A percentile compares a stretch with the other conserved stretches of the same genome.
These are phyloP conservation scores for Nemania sp. DNA, from an alignment of 2,329 filamentous ascomycete genomes.

Conservation along the genomic window DNA sequence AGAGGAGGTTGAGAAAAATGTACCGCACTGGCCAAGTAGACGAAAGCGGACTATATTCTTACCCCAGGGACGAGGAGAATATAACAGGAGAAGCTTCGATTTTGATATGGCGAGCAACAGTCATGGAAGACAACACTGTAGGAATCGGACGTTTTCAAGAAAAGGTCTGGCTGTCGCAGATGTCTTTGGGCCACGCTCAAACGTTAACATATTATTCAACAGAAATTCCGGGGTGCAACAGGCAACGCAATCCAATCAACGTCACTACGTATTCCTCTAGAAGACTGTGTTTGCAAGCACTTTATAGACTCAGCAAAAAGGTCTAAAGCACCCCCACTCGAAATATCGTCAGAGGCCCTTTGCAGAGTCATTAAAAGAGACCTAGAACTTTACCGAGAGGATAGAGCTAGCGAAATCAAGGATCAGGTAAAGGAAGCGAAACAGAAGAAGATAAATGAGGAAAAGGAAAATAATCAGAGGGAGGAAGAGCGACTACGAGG, in stretches of 20 bases:
- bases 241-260: conserved; percentile 3
- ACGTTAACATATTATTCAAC: not conserved
- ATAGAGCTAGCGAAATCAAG: not conserved
- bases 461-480: not conserved
- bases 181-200: not conserved
- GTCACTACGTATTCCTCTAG: conserved; percentile 5
- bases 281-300: conserved; percentile 9
- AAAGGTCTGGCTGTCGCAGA: not conserved
- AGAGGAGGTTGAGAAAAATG: not conserved
- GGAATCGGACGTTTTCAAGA: not conserved
- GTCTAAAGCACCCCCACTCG: not conserved
- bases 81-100: conserved; percentile 21
- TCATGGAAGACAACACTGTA: not conserved
- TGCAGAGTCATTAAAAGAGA: not conserved
- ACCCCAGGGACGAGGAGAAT: conserved; percentile 4
- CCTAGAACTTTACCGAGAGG: not conserved
- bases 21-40: conserved; percentile 7
- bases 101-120: conserved; percentile 13
- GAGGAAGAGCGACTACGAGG: conserved; percentile 10
- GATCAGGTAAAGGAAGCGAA: not conserved
- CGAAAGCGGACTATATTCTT: not conserved
- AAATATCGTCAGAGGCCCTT: conserved; percentile 8
- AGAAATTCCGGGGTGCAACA: conserved; percentile 8
- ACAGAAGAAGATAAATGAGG: not conserved
- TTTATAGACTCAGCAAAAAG: not conserved